phyloP scores from a whole-genome alignment of 2,329 filamentous ascomycete genomes.

The Cytospora schulzeri region DNA sequence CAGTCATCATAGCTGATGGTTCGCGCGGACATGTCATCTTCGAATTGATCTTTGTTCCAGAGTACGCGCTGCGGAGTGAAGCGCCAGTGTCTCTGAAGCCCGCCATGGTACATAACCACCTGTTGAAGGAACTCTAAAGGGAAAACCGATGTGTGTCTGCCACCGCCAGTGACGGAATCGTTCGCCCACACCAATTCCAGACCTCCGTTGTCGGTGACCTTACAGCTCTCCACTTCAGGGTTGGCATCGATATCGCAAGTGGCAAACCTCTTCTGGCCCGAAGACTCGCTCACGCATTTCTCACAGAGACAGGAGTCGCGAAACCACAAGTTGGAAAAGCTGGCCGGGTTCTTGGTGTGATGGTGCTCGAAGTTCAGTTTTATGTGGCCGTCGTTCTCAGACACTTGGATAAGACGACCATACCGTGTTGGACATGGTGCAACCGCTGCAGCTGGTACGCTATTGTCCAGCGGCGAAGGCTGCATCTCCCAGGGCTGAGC shows the following conservation, averaged over 20 bases:
- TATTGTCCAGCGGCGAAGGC: neutral
- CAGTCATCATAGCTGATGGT: slow-evolving; percentile 70
- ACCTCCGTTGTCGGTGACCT: slow-evolving; percentile 41
- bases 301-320: slow-evolving; percentile 59
- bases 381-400: neutral
- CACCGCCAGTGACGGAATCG: slow-evolving; percentile 43
- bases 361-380: neutral
- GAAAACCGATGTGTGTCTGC: slow-evolving; percentile 40
- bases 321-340: slow-evolving; percentile 36
- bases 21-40: slow-evolving; percentile 49
- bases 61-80: slow-evolving; percentile 36
- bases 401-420: neutral
- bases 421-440: neutral
- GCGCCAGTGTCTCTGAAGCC: slow-evolving; percentile 36
- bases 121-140: slow-evolving; percentile 33
- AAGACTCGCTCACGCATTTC: slow-evolving; percentile 57
- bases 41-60: slow-evolving; percentile 46
- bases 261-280: slow-evolving; percentile 59
- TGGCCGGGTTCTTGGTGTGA: neutral
- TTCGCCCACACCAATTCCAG: slow-evolving; percentile 63
- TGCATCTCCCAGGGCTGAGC: neutral
- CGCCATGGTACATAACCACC: slow-evolving; percentile 26
- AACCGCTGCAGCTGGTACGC: neutral
- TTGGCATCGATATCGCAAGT: slow-evolving; percentile 43
- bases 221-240: slow-evolving; percentile 38